Evolutionary conservation across 257 asterid genomes (phyloP), one percentile per base, ranked within the genome.

Genomic region (Solanum medicagineum): DNA sequence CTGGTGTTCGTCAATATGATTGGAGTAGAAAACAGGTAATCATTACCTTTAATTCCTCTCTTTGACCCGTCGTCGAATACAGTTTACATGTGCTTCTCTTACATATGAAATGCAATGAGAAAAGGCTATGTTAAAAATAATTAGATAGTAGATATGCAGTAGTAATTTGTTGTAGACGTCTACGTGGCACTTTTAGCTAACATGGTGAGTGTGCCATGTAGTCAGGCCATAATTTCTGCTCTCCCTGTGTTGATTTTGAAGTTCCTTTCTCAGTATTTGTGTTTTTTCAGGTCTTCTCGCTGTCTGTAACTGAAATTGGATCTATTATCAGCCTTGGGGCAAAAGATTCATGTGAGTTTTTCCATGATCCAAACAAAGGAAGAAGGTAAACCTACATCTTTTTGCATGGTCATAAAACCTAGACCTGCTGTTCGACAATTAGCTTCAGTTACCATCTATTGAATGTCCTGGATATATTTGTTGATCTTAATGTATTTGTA

Each of bases 11-110:
- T 51, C 99, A 96, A 84, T 96, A 96, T 89, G 99, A 96, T 90
- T 95, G 99, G 99, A 81, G 93, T 73, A 88, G 97, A 87, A 96
- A 96, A 81, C 99, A 96, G 98, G 99, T 96, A 80, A 84, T 26
- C 47, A 69, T 45, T 73, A 54, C 65, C 80, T 57, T 29, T 56
- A 55, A 73, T 74, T 26, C 15, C 7, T 26, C 47, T 77, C 47
- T 53, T 26, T 79, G 47, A 24, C 4, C 47, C 47, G 6, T 10
- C 16, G 65, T 26, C 6, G 6, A 16, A 24, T 26, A 8, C 29
- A 24, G 51, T 14, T 15, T 49, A 10, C 8, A 49, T 75, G 44
- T 26, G 24, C 47, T 51, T 51, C 24, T 51, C 83, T 1, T 77
- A 51, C 26, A 42, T 9, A 12, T 11, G 81, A 17, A 73, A 51